Conservation (phyloP, 306 rosid species). For the Vigna hirtella region DNA sequence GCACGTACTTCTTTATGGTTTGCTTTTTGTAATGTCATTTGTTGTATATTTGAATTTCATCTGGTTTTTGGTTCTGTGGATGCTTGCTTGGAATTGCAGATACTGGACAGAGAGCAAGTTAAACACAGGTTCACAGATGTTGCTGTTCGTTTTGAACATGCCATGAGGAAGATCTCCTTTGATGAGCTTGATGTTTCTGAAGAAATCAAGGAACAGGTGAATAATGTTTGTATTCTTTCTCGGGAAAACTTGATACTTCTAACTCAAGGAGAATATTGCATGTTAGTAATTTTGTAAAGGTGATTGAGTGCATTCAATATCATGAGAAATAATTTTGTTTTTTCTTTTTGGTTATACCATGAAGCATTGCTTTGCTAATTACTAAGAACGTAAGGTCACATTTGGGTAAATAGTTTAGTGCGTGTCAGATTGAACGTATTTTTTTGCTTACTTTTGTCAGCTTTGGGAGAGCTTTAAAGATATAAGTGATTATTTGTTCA, state of each 20-base stretch:
- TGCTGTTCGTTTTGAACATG: conserved; percentile 66
- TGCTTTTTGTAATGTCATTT: neutral
- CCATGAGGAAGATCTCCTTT: conserved; percentile 54
- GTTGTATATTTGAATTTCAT: neutral
- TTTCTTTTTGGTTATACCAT: too few species aligned
- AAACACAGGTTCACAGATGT: conserved; percentile 60
- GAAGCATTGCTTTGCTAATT: too few species aligned
- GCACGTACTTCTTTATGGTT: neutral
- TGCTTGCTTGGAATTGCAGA: conserved; percentile 57
- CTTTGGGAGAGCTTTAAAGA: neutral
- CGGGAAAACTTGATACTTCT: neutral
- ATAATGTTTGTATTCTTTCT: conserved; percentile 9
- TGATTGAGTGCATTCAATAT: neutral
- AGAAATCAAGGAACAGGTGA: conserved; percentile 93
- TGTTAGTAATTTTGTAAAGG: neutral
- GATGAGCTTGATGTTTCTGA: conserved; percentile 72
- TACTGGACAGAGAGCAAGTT: conserved; percentile 68
- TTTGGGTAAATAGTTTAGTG: neutral
- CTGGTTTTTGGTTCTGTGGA: neutral
- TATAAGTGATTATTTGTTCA: neutral
- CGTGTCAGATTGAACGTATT: neutral
- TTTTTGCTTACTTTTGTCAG: neutral
- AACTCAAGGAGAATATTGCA: neutral
- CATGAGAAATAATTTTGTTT: neutral
- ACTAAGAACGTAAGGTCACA: neutral